These are phyloP conservation scores for Canavalia gladiata DNA, from an alignment of 306 rosid genomes.

Conservation along the genomic window DNA sequence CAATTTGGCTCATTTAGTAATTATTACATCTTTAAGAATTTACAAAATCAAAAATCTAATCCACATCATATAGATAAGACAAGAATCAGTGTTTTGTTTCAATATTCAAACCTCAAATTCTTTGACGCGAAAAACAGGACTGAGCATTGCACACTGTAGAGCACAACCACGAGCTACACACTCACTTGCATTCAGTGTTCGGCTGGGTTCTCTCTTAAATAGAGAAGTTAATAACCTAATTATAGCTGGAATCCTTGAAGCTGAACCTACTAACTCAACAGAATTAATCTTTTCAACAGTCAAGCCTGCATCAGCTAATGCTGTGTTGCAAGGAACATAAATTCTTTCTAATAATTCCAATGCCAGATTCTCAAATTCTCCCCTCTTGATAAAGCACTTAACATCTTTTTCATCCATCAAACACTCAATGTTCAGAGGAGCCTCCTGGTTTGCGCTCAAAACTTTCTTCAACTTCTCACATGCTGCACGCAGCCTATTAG, in stretches of 20 bases:
- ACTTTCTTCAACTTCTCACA: conserved; percentile 96
- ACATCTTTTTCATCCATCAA: conserved; percentile 99
- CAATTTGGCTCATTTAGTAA: conserved; percentile 19
- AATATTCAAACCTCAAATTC: conserved; percentile 84
- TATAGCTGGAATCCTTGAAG: conserved; percentile 91
- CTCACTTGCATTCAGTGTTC: conserved; percentile 92
- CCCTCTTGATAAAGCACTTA: conserved; percentile 85
- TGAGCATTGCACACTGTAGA: conserved; percentile 95
- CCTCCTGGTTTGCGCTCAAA: conserved; percentile 91
- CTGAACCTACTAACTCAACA: conserved; percentile 95
- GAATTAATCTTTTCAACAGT: conserved; percentile 68
- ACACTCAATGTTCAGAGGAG: conserved; percentile 88
- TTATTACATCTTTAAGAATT: conserved; percentile 26
- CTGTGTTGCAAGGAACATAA: conserved; percentile 75
- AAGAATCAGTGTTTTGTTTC: conserved; percentile 37
- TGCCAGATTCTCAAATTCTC: conserved; percentile 85
- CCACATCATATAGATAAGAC: conserved; percentile 18
- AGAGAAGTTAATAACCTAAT: conserved; percentile 69
- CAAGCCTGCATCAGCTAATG: conserved; percentile 79
- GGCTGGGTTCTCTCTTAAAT: conserved; percentile 77
- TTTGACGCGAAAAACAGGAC: conserved; percentile 78
- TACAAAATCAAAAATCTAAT: neutral
- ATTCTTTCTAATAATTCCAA: conserved; percentile 78
- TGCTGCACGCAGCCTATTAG: conserved; percentile 71
- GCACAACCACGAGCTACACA: conserved; percentile 99